These are phyloP conservation scores for Aspergillus coremiiformis DNA, from an alignment of 495 filamentous ascomycete species.

Conservation along the genomic window DNA sequence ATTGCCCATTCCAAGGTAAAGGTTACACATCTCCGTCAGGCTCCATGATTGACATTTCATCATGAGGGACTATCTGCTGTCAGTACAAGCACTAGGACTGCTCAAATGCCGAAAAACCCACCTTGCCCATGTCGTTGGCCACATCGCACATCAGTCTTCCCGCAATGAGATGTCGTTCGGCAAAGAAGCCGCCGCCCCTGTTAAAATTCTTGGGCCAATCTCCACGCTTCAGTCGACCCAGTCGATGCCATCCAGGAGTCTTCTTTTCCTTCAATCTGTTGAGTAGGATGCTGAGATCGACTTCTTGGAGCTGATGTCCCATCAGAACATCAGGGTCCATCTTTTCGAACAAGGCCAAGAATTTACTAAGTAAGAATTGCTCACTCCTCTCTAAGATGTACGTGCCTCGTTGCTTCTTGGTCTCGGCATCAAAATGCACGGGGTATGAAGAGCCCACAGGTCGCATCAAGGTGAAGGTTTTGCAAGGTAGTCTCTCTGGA, in stretches of 20 bases:
- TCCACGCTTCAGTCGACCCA: constrained; percentile 74
- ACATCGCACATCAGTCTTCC: constrained; percentile 90
- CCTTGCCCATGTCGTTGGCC: constrained; percentile 91
- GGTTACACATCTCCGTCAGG: constrained; percentile 90
- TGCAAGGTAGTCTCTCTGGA: constrained; percentile 78
- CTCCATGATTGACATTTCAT: constrained; percentile 96
- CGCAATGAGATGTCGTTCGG: constrained; percentile 80
- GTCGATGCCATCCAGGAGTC: constrained; percentile 84
- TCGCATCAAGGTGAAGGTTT: constrained; percentile 85
- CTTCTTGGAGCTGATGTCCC: constrained; percentile 93
- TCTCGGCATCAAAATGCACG: constrained; percentile 72
- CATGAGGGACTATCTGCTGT: constrained; percentile 66
- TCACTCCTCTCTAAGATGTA: constrained; percentile 78
- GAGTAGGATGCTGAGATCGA: constrained; percentile 86
- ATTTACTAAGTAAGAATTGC: constrained; percentile 71
- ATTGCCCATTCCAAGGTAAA: constrained; percentile 67
- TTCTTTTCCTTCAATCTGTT: constrained; percentile 84
- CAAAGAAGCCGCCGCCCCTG: constrained; percentile 82
- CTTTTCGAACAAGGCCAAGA: constrained; percentile 78
- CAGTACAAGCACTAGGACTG: constrained; percentile 13
- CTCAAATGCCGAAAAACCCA: constrained; percentile 17
- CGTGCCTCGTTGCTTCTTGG: constrained; percentile 60
- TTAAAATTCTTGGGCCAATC: constrained; percentile 87
- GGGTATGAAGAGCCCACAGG: constrained; percentile 71
- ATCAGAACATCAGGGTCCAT: constrained; percentile 90